phyloP scores from a whole-genome alignment of 1,139 yeast species.

The Sugiyamaella paludigena region DNA sequence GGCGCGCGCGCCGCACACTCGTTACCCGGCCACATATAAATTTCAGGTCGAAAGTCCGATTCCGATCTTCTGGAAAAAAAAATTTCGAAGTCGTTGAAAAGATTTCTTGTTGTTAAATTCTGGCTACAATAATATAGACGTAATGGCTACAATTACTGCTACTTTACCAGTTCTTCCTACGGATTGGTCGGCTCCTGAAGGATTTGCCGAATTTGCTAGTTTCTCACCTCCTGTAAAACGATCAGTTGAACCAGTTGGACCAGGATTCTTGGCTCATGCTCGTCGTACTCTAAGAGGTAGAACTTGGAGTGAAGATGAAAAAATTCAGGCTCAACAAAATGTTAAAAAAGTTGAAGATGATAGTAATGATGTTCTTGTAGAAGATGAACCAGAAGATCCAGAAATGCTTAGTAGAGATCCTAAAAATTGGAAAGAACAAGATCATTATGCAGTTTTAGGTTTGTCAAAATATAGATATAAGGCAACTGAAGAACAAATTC shows the following conservation, averaged over 20 bases:
- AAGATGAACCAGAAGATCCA: conserved; percentile 71
- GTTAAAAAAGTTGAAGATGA: conserved; percentile 69
- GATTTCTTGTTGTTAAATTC: no score
- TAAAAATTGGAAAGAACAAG: conserved; percentile 96
- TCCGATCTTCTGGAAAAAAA: no score
- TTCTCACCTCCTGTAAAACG: conserved; percentile 73
- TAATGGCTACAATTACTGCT: conserved; percentile 23
- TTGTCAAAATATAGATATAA: conserved; percentile 84
- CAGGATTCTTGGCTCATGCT: conserved; percentile 93
- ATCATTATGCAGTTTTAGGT: conserved; percentile 94
- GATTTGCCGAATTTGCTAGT: conserved; percentile 33
- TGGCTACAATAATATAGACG: no score
- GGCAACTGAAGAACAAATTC: conserved; percentile 90
- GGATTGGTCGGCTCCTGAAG: conserved; percentile 34
- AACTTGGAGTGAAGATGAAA: conserved; percentile 97
- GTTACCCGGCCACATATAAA: no score
- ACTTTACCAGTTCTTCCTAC: conserved; percentile 31
- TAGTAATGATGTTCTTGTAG: conserved; percentile 71
- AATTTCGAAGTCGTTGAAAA: no score
- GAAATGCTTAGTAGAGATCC: conserved; percentile 85
- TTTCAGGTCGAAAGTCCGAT: no score
- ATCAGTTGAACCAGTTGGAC: conserved; percentile 95
- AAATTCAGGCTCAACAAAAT: conserved; percentile 87
- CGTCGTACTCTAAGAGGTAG: conserved; percentile 95
- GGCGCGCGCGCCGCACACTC: no score